Conservation (phyloP, 1,139 yeast species). For the Trichomonascaceae sp. region DNA sequence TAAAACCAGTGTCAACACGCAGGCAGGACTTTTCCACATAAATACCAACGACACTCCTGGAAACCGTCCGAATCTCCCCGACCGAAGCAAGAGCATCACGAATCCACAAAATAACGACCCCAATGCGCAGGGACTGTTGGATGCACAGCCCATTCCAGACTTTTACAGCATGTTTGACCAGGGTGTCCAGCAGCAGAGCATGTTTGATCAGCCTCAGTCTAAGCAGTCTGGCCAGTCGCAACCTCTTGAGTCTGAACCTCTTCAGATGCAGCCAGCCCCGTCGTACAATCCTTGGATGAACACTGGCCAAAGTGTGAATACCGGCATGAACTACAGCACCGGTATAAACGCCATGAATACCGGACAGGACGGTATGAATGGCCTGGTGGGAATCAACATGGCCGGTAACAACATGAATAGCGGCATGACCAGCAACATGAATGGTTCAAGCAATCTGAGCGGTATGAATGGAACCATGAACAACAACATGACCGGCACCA, state of each 20-base stretch:
- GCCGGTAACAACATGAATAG: background rate
- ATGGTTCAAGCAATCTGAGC: background rate
- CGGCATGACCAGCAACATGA: background rate
- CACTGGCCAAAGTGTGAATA: background rate
- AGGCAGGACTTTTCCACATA: background rate
- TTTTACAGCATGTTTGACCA: background rate
- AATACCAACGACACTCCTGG: background rate
- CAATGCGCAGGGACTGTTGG: no score
- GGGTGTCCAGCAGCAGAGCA: background rate
- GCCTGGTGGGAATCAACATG: background rate
- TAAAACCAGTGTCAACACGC: constrained; percentile 1
- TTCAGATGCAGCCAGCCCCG: background rate
- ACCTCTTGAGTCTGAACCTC: background rate
- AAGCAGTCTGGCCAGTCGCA: background rate
- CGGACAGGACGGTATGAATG: background rate
- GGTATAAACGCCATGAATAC: background rate
- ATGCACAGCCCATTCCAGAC: background rate
- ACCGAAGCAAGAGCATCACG: background rate
- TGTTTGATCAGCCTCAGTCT: background rate
- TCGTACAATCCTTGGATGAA: background rate
- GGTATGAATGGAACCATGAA: background rate
- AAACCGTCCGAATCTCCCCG: background rate
- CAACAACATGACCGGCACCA: background rate
- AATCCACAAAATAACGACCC: background rate
- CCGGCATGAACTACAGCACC: background rate